Percentiles rank a stretch among this genome's conserved stretches.
Evolutionary conservation across 2,329 filamentous ascomycete species (phyloP).

Genomic region (Trichocomaceae sp.): DNA sequence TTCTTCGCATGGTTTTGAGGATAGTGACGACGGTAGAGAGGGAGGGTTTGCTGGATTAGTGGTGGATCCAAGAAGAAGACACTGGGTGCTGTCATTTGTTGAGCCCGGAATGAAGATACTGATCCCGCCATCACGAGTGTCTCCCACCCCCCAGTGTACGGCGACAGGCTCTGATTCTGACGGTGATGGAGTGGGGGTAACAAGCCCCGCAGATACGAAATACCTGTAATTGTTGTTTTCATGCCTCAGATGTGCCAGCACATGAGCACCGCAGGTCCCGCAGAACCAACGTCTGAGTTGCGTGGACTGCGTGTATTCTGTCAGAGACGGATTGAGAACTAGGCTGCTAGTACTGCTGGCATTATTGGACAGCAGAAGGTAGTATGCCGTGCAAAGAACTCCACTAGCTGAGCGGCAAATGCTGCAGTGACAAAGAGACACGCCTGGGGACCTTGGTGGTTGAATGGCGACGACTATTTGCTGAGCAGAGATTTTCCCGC

Average conservation of each 20-base stretch:
- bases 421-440: conserved; percentile 47
- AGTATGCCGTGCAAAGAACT: conserved; percentile 41
- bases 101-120: conserved; percentile 21
- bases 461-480: conserved; percentile 21
- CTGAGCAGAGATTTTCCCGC: conserved; percentile 19
- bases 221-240: conserved; percentile 23
- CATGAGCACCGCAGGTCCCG: conserved; percentile 44
- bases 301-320: conserved; percentile 40
- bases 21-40: background rate
- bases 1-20: background rate
- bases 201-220: conserved; percentile 30
- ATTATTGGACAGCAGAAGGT: conserved; percentile 30
- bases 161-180: conserved; percentile 15
- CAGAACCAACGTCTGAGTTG: conserved; percentile 45
- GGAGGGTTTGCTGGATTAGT: background rate
- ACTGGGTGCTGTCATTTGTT: conserved; percentile 16
- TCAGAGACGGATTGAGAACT: conserved; percentile 30
- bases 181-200: conserved; percentile 12
- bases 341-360: background rate
- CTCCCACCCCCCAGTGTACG: conserved; percentile 23
- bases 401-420: conserved; percentile 46
- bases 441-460: conserved; percentile 15
- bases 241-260: conserved; percentile 25
- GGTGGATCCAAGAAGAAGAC: conserved; percentile 15
- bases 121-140: conserved; percentile 27